phyloP scores from a whole-genome alignment of 139 green algal genomes.

The Trebouxia sp. region DNA sequence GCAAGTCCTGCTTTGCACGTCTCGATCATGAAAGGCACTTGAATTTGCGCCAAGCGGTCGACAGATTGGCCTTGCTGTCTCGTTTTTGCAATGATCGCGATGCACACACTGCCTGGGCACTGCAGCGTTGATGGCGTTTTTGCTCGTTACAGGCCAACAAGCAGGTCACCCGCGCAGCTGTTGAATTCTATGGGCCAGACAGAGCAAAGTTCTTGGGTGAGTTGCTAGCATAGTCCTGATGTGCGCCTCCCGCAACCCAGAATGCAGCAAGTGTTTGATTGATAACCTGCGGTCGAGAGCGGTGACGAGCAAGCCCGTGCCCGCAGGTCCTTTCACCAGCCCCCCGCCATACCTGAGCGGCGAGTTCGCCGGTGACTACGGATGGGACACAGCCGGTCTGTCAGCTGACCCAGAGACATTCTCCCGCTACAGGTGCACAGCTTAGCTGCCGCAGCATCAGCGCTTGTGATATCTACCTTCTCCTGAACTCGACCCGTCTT shows the following conservation, averaged over 20 bases:
- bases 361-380: conserved; percentile 96
- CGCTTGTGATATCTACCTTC: not conserved
- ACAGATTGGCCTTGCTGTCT: not conserved
- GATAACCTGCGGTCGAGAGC: not conserved
- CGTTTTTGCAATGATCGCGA: not conserved
- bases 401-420: conserved; percentile 96
- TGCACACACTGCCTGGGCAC: not conserved
- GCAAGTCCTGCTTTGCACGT: not conserved
- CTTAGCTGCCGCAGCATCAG: not conserved
- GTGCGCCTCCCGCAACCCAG: not conserved
- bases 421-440: conserved; percentile 55
- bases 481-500: not conserved
- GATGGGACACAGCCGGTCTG: conserved; percentile 96
- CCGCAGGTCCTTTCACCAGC: conserved; percentile 33
- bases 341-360: conserved; percentile 32
- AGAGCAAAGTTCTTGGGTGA: conserved; percentile 61
- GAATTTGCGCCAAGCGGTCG: not conserved
- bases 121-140: not conserved
- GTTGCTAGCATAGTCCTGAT: conserved; percentile 4
- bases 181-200: conserved; percentile 75
- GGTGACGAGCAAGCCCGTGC: not conserved
- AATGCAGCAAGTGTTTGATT: not conserved
- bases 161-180: conserved; percentile 64
- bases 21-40: not conserved
- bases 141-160: conserved; percentile 42